Evolutionary conservation across 495 filamentous ascomycete genomes (phyloP).

Genomic region (Lentithecium fluviatile): DNA sequence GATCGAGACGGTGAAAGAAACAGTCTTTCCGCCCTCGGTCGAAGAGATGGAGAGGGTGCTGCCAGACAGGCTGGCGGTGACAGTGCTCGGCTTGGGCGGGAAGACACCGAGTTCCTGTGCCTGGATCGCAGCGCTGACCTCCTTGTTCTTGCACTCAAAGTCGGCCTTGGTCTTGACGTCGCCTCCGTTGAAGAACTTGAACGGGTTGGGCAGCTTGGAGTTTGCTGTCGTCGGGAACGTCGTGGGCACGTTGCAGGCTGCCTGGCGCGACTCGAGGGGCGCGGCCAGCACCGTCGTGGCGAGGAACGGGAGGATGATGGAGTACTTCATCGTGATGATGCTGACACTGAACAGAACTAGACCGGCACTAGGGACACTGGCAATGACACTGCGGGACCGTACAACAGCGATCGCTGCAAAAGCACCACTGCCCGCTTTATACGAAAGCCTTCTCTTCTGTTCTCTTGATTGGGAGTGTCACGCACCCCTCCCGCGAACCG

Average conservation of each 20-base stretch:
- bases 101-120: constrained; percentile 54
- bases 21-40: constrained; percentile 29
- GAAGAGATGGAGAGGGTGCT: constrained; percentile 21
- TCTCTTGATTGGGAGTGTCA: neutral
- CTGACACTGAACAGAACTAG: neutral
- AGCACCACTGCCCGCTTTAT: constrained; percentile 11
- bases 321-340: constrained; percentile 31
- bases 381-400: neutral
- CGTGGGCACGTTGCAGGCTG: constrained; percentile 18
- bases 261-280: constrained; percentile 30
- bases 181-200: constrained; percentile 48
- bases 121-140: constrained; percentile 54
- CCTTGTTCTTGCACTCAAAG: constrained; percentile 52
- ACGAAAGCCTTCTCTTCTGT: neutral
- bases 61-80: constrained; percentile 40
- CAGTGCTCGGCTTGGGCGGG: constrained; percentile 46
- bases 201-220: constrained; percentile 52
- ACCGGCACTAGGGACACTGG: neutral
- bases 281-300: constrained; percentile 30
- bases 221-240: constrained; percentile 20
- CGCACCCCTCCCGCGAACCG: constrained; percentile 16
- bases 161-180: constrained; percentile 50
- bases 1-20: constrained; percentile 31
- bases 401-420: constrained; percentile 1
- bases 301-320: constrained; percentile 31